Evolutionary conservation across 2,329 filamentous ascomycete genomes (phyloP), one percentile per base, ranked within the genome.

Genomic region (Myriosclerotinia curreyana): DNA sequence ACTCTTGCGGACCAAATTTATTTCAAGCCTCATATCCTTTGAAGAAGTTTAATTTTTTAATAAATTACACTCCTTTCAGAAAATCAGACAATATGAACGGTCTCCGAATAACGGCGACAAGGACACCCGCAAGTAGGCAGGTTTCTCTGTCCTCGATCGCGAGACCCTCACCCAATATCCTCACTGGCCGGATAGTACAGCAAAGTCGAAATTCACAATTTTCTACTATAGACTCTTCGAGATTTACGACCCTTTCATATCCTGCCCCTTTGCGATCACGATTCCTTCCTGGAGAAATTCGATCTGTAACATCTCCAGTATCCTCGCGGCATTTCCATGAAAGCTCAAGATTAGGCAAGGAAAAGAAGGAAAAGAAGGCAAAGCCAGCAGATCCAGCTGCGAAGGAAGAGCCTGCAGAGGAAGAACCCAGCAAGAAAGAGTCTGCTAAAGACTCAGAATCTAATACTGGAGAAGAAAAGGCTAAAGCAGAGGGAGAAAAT

Each of bases 221-320:
- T 38, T 70, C 69, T 40, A 73, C 73, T 60, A 68, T 73, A 64
- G 71, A 62, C 31, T 67, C 71, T 64, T 65, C 69, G 70, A 72
- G 73, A 64, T 72, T 77, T 75, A 65, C 79, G 76, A 69, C 73
- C 77, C 67, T 77, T 72, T 66, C 75, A 71, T 68, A 72, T 74
- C 68, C 70, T 74, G 49, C 77, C 77, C 65, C 76, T 46, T 67
- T 75, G 56, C 65, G 73, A 64, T 74, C 78, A 70, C 70, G 74
- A 75, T 70, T 77, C 75, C 68, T 78, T 72, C 75, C 76, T 70
- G 71, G 69, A 28, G 70, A 73, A 48, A 66, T 74, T 44, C 64
- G 65, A 46, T 64, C 50, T 44, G 60, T 61, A 15, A 25, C 51
- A 46, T 51, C 55, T 14, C 51, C 58, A 34, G 31, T 46, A 54